Base-by-base conservation (phyloP, 371 early-diverging fungal species). In the Aphelidium insulamus region DNA sequence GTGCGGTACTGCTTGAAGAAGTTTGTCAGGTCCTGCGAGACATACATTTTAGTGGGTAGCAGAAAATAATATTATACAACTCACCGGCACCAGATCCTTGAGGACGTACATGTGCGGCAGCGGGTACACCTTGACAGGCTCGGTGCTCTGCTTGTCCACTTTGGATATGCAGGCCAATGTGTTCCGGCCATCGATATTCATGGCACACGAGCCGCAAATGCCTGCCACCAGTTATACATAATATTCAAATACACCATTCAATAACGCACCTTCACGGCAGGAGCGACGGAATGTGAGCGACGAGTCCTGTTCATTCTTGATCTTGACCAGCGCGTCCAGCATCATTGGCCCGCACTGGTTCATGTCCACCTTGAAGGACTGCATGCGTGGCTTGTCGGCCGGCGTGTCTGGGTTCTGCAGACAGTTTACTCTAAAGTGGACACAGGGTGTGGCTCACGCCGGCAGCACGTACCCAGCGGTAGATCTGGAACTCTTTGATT, bases 1-100 rank as follows among this genome's bases (percentile, higher is more conserved):
- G 70, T 69, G 58, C 80, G 83, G 68, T 92, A 92, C 59, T 92
- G 90, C 50, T 79, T 78, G 62, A 88, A 92, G 44, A 90, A 87
- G 51, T 88, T 69, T 38, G 85, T 84, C 50, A 92, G 61, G 52
- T 92, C 92, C n/a, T n/a, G n/a, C n/a, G n/a, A n/a, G n/a, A n/a
- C 34, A 25, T 21, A n/a, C n/a, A n/a, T n/a, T n/a, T n/a, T n/a
- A n/a, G n/a, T n/a, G n/a, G n/a, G n/a, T n/a, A n/a, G n/a, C n/a
- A n/a, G n/a, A n/a, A n/a, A n/a, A n/a, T n/a, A n/a, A n/a, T n/a
- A n/a, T n/a, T n/a, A n/a, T n/a, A n/a, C n/a, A n/a, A n/a, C n/a
- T n/a, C n/a, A n/a, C n/a, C 40, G 78, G 81, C 6, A 80, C 73
- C 30, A 80, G 53, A 57, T 80, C 81, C 68, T 77, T 77, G 45